Evolutionary conservation across 2,329 filamentous ascomycete species (phyloP).

Genomic region (Colletotrichum sp.): DNA sequence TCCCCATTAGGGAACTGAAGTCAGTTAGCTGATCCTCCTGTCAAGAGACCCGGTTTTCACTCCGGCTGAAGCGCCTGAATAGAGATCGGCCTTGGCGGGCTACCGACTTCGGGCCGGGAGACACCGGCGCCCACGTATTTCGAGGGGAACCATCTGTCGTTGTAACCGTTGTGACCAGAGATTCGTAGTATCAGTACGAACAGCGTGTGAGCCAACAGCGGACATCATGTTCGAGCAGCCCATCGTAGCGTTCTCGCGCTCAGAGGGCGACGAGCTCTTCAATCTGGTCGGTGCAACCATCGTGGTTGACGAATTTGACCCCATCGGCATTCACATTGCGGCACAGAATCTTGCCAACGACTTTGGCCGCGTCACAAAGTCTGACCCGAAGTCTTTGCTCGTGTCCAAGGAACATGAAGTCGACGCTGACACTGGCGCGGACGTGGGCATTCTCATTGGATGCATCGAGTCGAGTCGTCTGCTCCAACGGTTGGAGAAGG

Average conservation of each 20-base stretch:
- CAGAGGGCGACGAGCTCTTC: constrained; percentile 11
- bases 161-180: not conserved
- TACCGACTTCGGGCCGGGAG: not conserved
- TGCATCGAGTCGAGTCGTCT: constrained; percentile 47
- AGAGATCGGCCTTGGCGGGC: not conserved
- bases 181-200: not conserved
- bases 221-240: constrained; percentile 28
- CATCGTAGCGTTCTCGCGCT: constrained; percentile 28
- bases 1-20: not conserved
- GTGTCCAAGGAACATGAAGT: not conserved
- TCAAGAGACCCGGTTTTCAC: not conserved
- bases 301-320: constrained; percentile 33
- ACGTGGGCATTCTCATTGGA: not conserved
- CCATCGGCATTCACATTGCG: constrained; percentile 36
- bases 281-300: constrained; percentile 33
- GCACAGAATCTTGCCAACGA: constrained; percentile 33
- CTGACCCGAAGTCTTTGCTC: not conserved
- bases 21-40: not conserved
- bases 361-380: constrained; percentile 28
- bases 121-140: not conserved
- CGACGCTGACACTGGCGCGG: not conserved
- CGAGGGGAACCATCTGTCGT: not conserved
- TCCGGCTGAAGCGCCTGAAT: not conserved
- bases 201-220: not conserved
- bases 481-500: constrained; percentile 44